Evolutionary conservation across 2,329 filamentous ascomycete species (phyloP).

Genomic region (Colletotrichum siamense): DNA sequence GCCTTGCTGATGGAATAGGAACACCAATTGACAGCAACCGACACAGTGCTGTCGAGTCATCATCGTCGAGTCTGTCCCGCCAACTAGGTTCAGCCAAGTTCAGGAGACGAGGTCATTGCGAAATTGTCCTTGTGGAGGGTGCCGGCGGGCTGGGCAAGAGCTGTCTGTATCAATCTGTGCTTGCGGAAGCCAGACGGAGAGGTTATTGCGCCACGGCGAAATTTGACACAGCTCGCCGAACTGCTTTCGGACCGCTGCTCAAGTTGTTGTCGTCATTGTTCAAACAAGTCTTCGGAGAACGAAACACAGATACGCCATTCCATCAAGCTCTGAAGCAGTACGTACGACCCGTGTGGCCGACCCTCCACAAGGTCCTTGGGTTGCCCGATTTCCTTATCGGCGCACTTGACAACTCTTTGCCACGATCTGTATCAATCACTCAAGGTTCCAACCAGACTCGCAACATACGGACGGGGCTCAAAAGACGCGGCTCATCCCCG

Average conservation of each 20-base stretch:
- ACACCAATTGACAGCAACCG: conserved; percentile 44
- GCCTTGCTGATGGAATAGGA: conserved; percentile 48
- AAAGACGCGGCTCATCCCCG: conserved; percentile 56
- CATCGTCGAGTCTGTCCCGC: conserved; percentile 55
- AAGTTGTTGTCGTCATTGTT: conserved; percentile 71
- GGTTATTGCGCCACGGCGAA: conserved; percentile 72
- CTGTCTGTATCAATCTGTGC: conserved; percentile 67
- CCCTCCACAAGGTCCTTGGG: conserved; percentile 65
- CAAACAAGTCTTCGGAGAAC: conserved; percentile 71
- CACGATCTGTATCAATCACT: conserved; percentile 42
- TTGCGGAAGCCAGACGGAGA: conserved; percentile 63
- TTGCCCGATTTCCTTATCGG: conserved; percentile 74
- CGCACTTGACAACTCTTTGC: conserved; percentile 42
- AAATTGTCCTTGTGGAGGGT: conserved; percentile 67
- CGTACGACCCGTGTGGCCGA: conserved; percentile 68
- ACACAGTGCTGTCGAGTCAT: conserved; percentile 49
- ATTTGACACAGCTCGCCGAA: conserved; percentile 66
- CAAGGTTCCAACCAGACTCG: conserved; percentile 36
- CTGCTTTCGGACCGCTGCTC: conserved; percentile 67
- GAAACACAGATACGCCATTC: conserved; percentile 68
- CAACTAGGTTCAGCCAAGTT: conserved; percentile 64
- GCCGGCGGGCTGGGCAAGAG: conserved; percentile 70
- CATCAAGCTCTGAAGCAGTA: conserved; percentile 67
- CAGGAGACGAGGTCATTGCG: conserved; percentile 65
- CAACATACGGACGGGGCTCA: conserved; percentile 35